phyloP scores from a whole-genome alignment of 805 yeast genomes.

The Debaryomyces maramus region DNA sequence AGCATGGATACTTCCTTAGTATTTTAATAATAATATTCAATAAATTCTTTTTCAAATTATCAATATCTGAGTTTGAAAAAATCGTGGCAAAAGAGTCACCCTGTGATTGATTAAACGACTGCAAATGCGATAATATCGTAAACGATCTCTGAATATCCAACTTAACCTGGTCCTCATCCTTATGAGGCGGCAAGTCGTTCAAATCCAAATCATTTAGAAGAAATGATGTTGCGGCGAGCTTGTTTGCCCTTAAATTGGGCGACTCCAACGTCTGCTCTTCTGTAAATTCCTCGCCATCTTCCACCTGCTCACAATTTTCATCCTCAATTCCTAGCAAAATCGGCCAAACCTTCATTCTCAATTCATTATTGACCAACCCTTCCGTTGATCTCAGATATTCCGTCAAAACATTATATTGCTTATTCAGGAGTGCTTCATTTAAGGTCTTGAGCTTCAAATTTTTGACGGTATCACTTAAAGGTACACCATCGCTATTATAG shows the following conservation, averaged over 20 bases:
- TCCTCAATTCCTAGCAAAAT: constrained; percentile 36
- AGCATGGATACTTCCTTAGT: constrained; percentile 57
- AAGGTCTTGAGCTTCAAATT: constrained; percentile 39
- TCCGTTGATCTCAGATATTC: constrained; percentile 44
- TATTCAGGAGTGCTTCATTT: constrained; percentile 33
- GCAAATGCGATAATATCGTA: constrained; percentile 36
- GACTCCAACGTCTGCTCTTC: not conserved
- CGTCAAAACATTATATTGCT: constrained; percentile 26
- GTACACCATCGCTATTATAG: constrained; percentile 40
- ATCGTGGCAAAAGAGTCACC: constrained; percentile 33
- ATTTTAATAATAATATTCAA: constrained; percentile 49
- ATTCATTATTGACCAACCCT: constrained; percentile 45
- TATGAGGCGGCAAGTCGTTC: constrained; percentile 47
- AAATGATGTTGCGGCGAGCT: constrained; percentile 10
- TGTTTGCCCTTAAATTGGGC: constrained; percentile 5
- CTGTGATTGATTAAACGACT: constrained; percentile 17
- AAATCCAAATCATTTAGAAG: constrained; percentile 22
- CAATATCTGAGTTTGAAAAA: constrained; percentile 30
- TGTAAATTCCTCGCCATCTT: not conserved
- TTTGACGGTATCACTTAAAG: constrained; percentile 39
- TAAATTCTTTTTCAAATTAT: constrained; percentile 42
- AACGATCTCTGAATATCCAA: constrained; percentile 79
- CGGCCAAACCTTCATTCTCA: constrained; percentile 54
- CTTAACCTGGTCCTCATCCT: constrained; percentile 75
- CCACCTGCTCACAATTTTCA: constrained; percentile 2